Evolutionary conservation across 371 early-diverging fungal genomes (phyloP), one percentile per base, ranked within the genome.

Genomic region (Mucor irregularis): DNA sequence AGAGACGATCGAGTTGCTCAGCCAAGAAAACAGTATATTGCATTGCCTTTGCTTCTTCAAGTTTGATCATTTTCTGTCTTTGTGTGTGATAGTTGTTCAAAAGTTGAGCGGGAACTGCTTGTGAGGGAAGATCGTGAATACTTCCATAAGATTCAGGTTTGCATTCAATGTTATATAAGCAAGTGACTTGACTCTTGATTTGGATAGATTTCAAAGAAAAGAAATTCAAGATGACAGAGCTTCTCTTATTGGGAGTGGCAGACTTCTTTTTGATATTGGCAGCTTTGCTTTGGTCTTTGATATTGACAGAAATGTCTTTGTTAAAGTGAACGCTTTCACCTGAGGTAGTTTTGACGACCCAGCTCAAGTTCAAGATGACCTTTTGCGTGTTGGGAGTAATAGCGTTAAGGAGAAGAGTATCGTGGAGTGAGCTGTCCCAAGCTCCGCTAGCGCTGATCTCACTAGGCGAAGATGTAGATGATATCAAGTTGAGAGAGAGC

Each of bases 391-490:
- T 68, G 5, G 76, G 66, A 0, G 94, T 92, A 8, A 89, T 74
- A n/a, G 82, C 61, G 56, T 95, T 92, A 26, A 95, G 68, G 31
- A 87, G 73, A 0, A 82, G 57, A 1, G 84, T 85, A 26, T 88
- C 90, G 55, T 92, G 91, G 2, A 92, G 71, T 0, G 90, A 88
- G 24, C 90, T 89, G 52, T 95, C 95, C 95, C 95, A 95, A 0
- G 90, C 66, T 5, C 81, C 81, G 17, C 67, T 75, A 19, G 77
- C 81, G 51, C 67, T 76, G 16, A 77, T 76, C 37, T 80, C 81
- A 5, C 57, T 52, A 0, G 71, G 56, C 7, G 64, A 62, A 17
- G 67, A 58, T 5, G 66, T 63, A 22, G 49, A 62, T 43, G 77
- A 73, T 6, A 83, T 51, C 25, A 80, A 34, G 16, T 72, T 78